Conservation (phyloP, 176 grass and related monocot genomes). For the Eleusine indica region DNA sequence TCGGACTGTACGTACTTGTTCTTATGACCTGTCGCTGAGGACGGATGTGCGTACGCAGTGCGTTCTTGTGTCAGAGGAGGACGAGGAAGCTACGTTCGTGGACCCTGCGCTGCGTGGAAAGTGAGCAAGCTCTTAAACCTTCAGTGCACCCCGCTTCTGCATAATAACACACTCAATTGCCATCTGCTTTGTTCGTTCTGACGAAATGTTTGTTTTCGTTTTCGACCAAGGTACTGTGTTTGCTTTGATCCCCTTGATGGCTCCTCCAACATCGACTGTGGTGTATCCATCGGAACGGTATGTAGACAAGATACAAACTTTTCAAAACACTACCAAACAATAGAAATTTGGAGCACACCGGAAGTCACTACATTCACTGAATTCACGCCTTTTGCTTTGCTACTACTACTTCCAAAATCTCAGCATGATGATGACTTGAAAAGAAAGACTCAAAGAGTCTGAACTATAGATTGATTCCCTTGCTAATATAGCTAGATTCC, state of each 20-base stretch:
- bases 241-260: constrained; percentile 98
- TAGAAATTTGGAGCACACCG: not conserved
- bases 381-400: not conserved
- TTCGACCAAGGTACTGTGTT: constrained; percentile 72
- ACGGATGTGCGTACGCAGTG: constrained; percentile 45
- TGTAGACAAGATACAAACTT: not conserved
- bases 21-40: not conserved
- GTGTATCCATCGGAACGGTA: constrained; percentile 99
- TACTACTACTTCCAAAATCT: not conserved
- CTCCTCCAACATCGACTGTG: constrained; percentile 98
- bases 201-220: not conserved
- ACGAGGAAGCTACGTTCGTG: constrained; percentile 92
- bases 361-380: not conserved
- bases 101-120: constrained; percentile 80
- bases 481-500: not conserved
- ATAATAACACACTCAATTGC: not conserved
- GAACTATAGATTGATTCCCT: not conserved
- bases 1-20: not conserved
- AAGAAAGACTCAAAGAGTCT: not conserved
- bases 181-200: not conserved
- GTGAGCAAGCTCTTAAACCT: constrained; percentile 37
- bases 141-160: not conserved
- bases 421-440: not conserved
- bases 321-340: not conserved
- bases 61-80: constrained; percentile 93